Base-by-base conservation (phyloP, 1,284 basidiomycete genomes). In the Irpex sp. region DNA sequence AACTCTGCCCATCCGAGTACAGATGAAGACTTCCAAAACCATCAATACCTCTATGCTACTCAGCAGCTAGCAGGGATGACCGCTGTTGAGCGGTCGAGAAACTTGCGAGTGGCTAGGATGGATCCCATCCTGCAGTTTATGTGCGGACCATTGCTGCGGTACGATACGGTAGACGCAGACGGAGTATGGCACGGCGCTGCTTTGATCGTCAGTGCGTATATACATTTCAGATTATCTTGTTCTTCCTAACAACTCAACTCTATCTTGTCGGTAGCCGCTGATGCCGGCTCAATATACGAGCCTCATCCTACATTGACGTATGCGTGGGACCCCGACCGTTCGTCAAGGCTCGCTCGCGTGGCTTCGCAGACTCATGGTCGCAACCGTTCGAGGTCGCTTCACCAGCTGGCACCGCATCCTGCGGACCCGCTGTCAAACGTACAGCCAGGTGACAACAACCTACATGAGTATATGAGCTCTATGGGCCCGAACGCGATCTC, bases 121-220 rank as follows among this genome's bases (percentile, higher is more conserved):
- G 76, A 84, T 36, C 92, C 92, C 2, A 80, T 87, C 70, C 78
- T 93, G 39, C 77, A 91, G 78, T 85, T 92, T 66, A 92, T 92
- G 90, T 88, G 86, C 60, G 95, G 95, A 1, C 96, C 96, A 9
- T 81, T 98, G 49, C 78, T 99, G 66, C 86, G 90, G 65, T 98
- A 97, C 75, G 96, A 98, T 74, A 97, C 94, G 0, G 86, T 94
- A 31, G 88, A 92, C 65, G 79, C 86, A 61, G 76, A 85, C 50
- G 87, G 87, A 13, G 76, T 94, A 35, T 98, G 94, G 92, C 85
- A 90, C 68, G 96, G 95, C 19, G 92, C 90, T 8, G 92, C 86
- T n/a, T 76, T 95, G 74, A 83, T 95, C 60, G 92, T 95, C 65
- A 92, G 91, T 90, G 65, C 77, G 88, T 86, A 53, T 59, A 13